Conservation (phyloP, 108 stramenopile species). For the Discostella stelligeroides region DNA sequence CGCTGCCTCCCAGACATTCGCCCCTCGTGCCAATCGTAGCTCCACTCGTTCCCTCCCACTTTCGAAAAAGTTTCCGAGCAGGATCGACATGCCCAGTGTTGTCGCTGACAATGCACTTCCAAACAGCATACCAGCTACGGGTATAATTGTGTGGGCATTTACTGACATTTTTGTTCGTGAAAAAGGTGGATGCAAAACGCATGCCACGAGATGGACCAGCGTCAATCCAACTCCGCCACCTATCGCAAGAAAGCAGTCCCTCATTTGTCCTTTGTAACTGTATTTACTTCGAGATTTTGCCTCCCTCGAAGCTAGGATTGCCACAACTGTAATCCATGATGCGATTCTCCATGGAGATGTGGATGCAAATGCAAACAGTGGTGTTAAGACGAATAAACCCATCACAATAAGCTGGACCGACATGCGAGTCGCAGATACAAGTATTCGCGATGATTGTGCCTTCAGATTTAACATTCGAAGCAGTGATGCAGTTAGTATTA, state of each 20-base stretch:
- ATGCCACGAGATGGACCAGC: constrained; percentile 20
- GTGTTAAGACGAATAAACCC: constrained; percentile 20
- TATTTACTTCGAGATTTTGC: constrained; percentile 26
- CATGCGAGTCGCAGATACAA: constrained; percentile 21
- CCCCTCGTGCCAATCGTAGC: constrained; percentile 49
- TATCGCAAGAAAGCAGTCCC: constrained; percentile 26
- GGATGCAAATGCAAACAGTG: constrained; percentile 23
- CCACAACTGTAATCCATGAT: constrained; percentile 18
- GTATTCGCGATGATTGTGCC: constrained; percentile 17
- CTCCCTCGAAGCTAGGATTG: constrained; percentile 24
- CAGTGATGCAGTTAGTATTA: constrained; percentile 17
- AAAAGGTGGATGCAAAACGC: constrained; percentile 26
- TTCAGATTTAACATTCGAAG: constrained; percentile 18
- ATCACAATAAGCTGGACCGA: constrained; percentile 19
- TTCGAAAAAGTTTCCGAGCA: constrained; percentile 40
- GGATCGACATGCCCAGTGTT: constrained; percentile 24
- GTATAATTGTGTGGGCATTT: constrained; percentile 46
- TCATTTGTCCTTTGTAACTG: constrained; percentile 16
- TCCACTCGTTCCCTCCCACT: constrained; percentile 38
- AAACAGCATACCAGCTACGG: constrained; percentile 61
- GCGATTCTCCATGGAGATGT: constrained; percentile 15
- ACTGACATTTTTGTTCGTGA: background rate
- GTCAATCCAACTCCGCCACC: constrained; percentile 28
- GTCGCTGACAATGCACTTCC: constrained; percentile 42
- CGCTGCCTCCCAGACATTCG: constrained; percentile 47